Evolutionary conservation across 2,329 filamentous ascomycete species (phyloP), one percentile per base, ranked within the genome.

Genomic region (Chaetothyriales sp.): DNA sequence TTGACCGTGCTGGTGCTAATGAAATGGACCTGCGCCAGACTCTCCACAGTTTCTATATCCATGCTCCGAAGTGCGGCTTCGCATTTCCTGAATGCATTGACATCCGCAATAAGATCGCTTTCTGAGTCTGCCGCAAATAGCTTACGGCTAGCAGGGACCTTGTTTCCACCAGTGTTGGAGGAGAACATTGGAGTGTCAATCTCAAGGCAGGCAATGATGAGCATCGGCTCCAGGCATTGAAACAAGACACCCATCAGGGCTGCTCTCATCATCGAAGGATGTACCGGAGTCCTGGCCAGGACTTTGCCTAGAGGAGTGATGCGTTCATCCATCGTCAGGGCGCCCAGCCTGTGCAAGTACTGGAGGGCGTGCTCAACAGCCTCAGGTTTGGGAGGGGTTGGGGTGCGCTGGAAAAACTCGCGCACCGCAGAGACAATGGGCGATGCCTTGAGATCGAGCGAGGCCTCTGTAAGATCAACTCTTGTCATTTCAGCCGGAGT

Each of bases 401-500:
- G 73, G 3, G 90, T 92, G 65, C 89, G 81, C 18, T 84, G 78
- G 8, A 98, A 74, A 0, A 89, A 95, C 59, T 88, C 79, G 64
- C 95, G 89, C 49, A 96, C 93, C 43, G 86, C 83, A 9, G 90
- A 90, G 45, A 96, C 18, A 7, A 49, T 7, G 7, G 28, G 18
- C 15, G 46, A 42, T 25, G 49, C 46, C 68, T 96, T 96, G 57
- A 96, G 88, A 8, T 90, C 81, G 64, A 98, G 89, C 2, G 93
- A 87, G 10, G 96, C 73, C 62, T 96, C 92, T 65, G 96, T 90
- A 5, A 98, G 73, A 0, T 92, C 96, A 2, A 96, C 73, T 0
- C 92, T 83, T 36, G 96, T 78, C 80, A 98, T 93, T 66, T 96
- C 92, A 0, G 92, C 92, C 0, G 86, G 94, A 68, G 95, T 90